Base-by-base conservation (phyloP, 2,329 filamentous ascomycete genomes). In the Diaporthe sp. region DNA sequence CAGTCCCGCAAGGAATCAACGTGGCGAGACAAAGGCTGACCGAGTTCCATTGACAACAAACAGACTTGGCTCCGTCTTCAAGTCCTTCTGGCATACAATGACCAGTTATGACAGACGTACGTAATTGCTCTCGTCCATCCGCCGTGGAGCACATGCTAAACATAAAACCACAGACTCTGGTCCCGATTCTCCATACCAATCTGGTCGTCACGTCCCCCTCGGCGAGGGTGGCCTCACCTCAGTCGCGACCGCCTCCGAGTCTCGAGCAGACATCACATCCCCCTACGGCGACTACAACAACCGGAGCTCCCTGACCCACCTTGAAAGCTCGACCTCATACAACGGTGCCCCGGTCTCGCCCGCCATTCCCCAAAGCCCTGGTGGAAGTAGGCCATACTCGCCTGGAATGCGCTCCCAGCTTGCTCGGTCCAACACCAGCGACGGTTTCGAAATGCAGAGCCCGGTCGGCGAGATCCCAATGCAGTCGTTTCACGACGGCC, bases 11-110 rank as follows among this genome's bases (percentile, higher is more conserved):
- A 31, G 37, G n/a, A 17, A 59, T 61, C 31, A 19, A n/a, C 13
- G 46, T 73, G 55, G 37, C 55, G 68, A 25, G 61, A 62, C 55
- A 74, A n/a, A 69, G 31, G 67, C 72, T 77, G 72, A 77, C 61
- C 34, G n/a, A 49, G 37, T 42, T 44, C 31, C 58, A 61, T 53
- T 67, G 37, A 53, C 49, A 42, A 55, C 59, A 78, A 79, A 57
- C 79, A 93, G 93, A 81, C 85, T 96, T 82, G 89, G 91, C 80
- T 90, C 90, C 80, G 92, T 93, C 85, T 94, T 97, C 86, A 94
- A 94, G 86, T 94, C 94, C 77, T 96, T 99, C 87, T 99, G 97
- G 97, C 97, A 98, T 89, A 92, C 94, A 80, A 97, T 93, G 90
- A 93, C 91, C 85, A 93, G 91, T 80, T 88, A 93, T 87, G 91